Base-by-base conservation (phyloP, 2,329 filamentous ascomycete species). In the Coniochaeta ligniaria region DNA sequence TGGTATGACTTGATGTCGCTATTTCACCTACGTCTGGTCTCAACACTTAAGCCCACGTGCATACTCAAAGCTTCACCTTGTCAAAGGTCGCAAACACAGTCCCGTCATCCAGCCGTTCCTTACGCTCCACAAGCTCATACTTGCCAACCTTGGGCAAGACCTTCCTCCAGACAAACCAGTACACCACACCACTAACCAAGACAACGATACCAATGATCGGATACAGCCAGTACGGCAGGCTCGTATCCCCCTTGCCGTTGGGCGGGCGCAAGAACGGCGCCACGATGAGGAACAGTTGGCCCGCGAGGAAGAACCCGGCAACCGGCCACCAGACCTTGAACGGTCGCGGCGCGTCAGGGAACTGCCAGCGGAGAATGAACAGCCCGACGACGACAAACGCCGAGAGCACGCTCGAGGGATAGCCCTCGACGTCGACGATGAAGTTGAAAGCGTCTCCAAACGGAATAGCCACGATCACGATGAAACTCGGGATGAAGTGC, bases 141-240 rank as follows among this genome's bases (percentile, higher is more conserved):
- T 60, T 41, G 8, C 63, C 65, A 17, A 63, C 28, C 35, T 47
- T 57, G 9, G 70, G 69, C 57, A 66, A 61, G 2, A 67, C 35
- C 38, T 68, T 65, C 16, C 63, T 60, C 69, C 68, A 70, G 6
- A 69, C 45, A 14, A 66, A 60, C 69, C 70, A 72, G 66, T 77
- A 77, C 1, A 71, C 60, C 0, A 71, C 72, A 31, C 76, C 75
- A 0, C 68, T 60, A 2, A 72, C 26, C 47, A 78, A 63, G 7
- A 79, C 71, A 16, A 68, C 68, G 16, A 79, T 73, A 20, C 76
- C 76, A 1, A 79, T 69, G 22, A 77, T 69, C 0, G 76, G 75
- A 41, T 74, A 77, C 1, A 78, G 71, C 66, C 75, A 78, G 66
- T 77, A 79, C 1, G 76, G 76, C 35, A 78, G 38, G 17, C 38